These are phyloP conservation scores for Magnolia officinalis DNA, from an alignment of 164 flowering plant species.

Conservation along the genomic window DNA sequence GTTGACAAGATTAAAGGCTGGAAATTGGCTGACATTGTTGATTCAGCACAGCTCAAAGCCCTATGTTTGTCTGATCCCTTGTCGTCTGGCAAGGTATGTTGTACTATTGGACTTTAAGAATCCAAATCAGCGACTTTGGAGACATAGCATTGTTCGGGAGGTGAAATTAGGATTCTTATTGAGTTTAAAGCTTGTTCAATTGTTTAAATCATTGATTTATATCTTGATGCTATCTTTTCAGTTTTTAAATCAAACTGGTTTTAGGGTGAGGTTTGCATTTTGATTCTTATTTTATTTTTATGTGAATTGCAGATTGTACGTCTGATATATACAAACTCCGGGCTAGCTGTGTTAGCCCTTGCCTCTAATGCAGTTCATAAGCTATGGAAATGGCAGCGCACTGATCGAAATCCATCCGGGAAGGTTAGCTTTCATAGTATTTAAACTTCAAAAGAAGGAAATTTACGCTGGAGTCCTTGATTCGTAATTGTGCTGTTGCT, in stretches of 20 bases:
- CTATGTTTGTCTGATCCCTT: constrained; percentile 15
- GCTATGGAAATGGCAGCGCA: constrained; percentile 79
- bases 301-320: constrained; percentile 43
- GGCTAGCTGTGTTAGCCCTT: constrained; percentile 52
- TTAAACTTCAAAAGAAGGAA: not conserved
- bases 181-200: not conserved
- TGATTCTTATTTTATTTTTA: not conserved
- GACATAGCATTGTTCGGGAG: not conserved
- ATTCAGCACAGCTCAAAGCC: constrained; percentile 17
- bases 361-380: constrained; percentile 59
- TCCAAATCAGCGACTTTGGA: not conserved
- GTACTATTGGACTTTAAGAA: not conserved
- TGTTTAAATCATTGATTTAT: not conserved
- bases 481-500: not conserved
- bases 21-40: constrained; percentile 24
- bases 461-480: not conserved
- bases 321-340: constrained; percentile 62
- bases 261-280: not conserved
- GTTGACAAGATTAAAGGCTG: constrained; percentile 18
- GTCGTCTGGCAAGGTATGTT: constrained; percentile 19
- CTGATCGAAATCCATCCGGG: constrained; percentile 50
- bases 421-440: constrained; percentile 34
- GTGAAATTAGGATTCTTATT: not conserved
- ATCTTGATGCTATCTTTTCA: not conserved
- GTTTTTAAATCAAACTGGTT: not conserved